Base-by-base conservation (phyloP, 148 eudicot species). In the Rhododendron williamsianum region DNA sequence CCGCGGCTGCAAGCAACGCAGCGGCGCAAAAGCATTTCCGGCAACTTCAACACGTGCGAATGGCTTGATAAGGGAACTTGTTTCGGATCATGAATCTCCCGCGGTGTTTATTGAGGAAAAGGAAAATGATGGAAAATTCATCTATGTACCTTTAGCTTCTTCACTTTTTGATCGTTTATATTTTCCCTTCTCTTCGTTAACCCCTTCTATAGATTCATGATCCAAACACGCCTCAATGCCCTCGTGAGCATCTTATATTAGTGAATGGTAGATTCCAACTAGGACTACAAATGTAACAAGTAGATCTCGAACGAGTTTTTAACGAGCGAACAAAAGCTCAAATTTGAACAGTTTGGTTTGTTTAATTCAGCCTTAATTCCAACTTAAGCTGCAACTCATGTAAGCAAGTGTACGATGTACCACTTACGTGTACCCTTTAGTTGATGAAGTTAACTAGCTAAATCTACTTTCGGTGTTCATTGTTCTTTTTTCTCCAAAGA, bases 21-120 rank as follows among this genome's bases (percentile, higher is more conserved):
- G 38, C 84, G 4, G 84, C 84, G 11, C 84, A 60, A 7, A 82
- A 82, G 5, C 84, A 83, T 58, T 83, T 83, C 33, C 84, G 60
- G 41, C 84, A 69, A 46, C 58, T 69, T 69, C 84, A 83, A 82
- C 84, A 82, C 35, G 7, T 82, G 10, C 74, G 56, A 65, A 72
- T 72, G 46, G 51, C 54, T 63, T 82, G 19, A 35, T 35, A 35
- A 82, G 46, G 11, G 6, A 60, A 81, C 45, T 35, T 56, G 36
- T 30, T 27, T 69, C 27, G 33, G 74, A 69, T 69, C 74, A 69
- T 69, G 74, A 11, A 69, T 69, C 30, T 25, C 5, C 36, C 1
- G 74, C 6, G 74, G 1, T 30, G 27, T 69, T 67, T 25, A n/a
- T 10, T 3, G 35, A 67, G 72, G 72, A 67, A 67, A 6, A n/a